Conservation (phyloP, 2,329 filamentous ascomycete species). For the Scedosporium minutisporum region DNA sequence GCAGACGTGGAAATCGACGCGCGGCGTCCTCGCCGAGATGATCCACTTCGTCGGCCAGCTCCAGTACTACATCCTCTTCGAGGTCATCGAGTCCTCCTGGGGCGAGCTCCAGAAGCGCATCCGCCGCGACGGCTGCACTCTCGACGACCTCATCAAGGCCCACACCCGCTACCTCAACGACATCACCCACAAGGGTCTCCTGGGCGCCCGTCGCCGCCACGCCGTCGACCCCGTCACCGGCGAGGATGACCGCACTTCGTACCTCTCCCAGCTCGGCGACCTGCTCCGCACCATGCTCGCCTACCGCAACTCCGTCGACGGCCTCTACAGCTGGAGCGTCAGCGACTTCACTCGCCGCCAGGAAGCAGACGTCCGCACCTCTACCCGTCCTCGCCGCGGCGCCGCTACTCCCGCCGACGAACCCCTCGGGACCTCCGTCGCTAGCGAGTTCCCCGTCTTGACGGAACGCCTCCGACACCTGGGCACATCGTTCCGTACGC, state of each 20-base stretch:
- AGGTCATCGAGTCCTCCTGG: conserved; percentile 97
- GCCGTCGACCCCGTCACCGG: conserved; percentile 20
- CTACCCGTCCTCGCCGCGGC: conserved; percentile 30
- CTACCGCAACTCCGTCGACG: conserved; percentile 89
- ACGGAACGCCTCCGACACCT: conserved; percentile 64
- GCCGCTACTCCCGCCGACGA: conserved; percentile 10
- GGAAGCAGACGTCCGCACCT: conserved; percentile 67
- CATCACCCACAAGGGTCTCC: conserved; percentile 90
- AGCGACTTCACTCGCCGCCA: conserved; percentile 91
- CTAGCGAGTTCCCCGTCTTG: conserved; percentile 60
- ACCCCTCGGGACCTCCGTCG: conserved; percentile 13
- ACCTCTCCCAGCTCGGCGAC: conserved; percentile 85
- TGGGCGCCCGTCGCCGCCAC: conserved; percentile 57
- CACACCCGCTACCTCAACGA: conserved; percentile 85
- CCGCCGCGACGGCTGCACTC: conserved; percentile 73
- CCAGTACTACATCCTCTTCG: conserved; percentile 97
- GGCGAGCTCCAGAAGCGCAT: conserved; percentile 77
- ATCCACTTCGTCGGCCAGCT: conserved; percentile 95
- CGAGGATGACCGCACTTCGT: conserved; percentile 63
- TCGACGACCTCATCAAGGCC: conserved; percentile 89
- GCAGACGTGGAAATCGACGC: conserved; percentile 79
- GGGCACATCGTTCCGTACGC: conserved; percentile 63
- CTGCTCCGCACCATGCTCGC: conserved; percentile 87
- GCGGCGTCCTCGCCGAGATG: conserved; percentile 91
- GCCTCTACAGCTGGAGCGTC: conserved; percentile 87